Base-by-base conservation (phyloP, 2,329 filamentous ascomycete genomes). In the Xylaria sp. region DNA sequence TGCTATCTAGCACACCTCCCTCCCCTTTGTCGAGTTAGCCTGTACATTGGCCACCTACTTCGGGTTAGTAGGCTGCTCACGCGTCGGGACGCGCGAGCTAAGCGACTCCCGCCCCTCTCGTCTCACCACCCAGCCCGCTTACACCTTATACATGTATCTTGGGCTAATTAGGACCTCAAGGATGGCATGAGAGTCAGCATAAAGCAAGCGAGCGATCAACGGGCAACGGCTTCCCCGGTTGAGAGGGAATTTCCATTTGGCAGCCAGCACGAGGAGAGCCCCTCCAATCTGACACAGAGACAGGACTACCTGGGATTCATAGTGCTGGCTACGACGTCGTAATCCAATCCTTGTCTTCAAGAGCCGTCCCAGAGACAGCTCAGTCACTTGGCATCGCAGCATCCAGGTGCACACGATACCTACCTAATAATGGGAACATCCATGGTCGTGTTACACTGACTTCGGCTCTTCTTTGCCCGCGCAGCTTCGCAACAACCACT, bases 311-410 rank as follows among this genome's bases (percentile, higher is more conserved):
- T n/a, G n/a, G n/a, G n/a, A n/a, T n/a, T n/a, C n/a, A 34, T 34
- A 34, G 16, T 34, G 29, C 16, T 34, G 29, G 29, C 9, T 34
- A 13, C 55, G 50, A 52, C 52, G 56, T 53, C 52, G 38, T 60
- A 60, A 48, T 45, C 24, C 48, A 47, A 53, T 51, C 43, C 54
- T 55, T 49, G 43, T 43, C 44, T 48, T 50, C 43, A 17, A 39
- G 44, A 52, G 39, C 44, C 20, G 39, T 24, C 46, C 41, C 44
- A 51, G 44, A 48, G 24, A 40, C 44, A 44, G 48, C 50, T 48
- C 48, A 49, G 50, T 45, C 50, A 13, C 58, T 59, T 61, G 52
- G 56, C 58, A 48, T 44, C 26, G 38, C 47, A 42, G 56, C 52
- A 60, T 42, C 47, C 39, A 44, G 39, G 41, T 38, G 26, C 49